These are phyloP conservation scores for Rhodocollybia butyracea DNA, from an alignment of 768 basidiomycete species.

Conservation along the genomic window DNA sequence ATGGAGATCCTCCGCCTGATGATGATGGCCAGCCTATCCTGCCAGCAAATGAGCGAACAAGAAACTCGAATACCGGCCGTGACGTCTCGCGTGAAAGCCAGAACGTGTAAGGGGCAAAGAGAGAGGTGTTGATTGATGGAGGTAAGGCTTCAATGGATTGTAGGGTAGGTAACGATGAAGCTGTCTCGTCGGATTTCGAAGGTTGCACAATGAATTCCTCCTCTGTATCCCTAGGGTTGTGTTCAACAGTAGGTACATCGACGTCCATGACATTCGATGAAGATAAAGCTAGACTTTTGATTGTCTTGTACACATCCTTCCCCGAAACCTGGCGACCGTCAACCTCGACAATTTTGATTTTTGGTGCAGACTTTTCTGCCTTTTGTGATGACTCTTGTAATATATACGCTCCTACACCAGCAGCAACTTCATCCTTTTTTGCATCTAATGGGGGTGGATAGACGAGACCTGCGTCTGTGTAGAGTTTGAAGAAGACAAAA, in stretches of 20 bases:
- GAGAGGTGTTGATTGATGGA: constrained; percentile 49
- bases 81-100: constrained; percentile 93
- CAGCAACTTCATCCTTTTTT: constrained; percentile 78
- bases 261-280: constrained; percentile 29
- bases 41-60: constrained; percentile 89
- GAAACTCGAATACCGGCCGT: constrained; percentile 89
- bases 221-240: constrained; percentile 32
- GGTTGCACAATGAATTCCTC: constrained; percentile 71
- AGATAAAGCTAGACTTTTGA: constrained; percentile 45
- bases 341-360: constrained; percentile 38
- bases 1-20: constrained; percentile 78
- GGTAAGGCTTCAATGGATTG: constrained; percentile 62
- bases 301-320: constrained; percentile 58
- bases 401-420: constrained; percentile 85
- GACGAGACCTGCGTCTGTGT: constrained; percentile 85
- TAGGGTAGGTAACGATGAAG: constrained; percentile 60
- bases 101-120: constrained; percentile 88
- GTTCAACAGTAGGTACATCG: constrained; percentile 34
- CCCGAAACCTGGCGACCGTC: constrained; percentile 44
- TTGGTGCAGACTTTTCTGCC: constrained; percentile 29
- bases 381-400: constrained; percentile 53
- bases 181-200: constrained; percentile 47
- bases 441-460: constrained; percentile 93
- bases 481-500: constrained; percentile 97
- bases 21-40: constrained; percentile 86